Percentiles rank a stretch among this genome's conserved stretches.
These are phyloP conservation scores for Paraleonurus japonicus DNA, from an alignment of 257 asterid genomes.

Conservation along the genomic window DNA sequence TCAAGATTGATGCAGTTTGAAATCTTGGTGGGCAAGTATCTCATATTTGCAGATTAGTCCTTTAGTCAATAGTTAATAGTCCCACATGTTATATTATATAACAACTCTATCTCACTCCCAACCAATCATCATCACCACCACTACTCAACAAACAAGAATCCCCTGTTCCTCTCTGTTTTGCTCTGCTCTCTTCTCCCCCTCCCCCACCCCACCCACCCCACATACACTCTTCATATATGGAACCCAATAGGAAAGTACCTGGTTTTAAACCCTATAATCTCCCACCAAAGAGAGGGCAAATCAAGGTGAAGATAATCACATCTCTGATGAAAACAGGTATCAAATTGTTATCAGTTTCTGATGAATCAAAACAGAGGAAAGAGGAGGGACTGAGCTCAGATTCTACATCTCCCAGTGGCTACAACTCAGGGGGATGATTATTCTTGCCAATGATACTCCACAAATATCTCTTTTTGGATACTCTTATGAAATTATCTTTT, in stretches of 20 bases:
- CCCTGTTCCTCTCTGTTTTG: not conserved
- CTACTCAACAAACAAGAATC: not conserved
- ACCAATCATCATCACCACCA: too few relatives aligned
- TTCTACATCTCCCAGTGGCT: not conserved
- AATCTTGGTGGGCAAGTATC: conserved; percentile 28
- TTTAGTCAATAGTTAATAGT: not conserved
- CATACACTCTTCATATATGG: conserved; percentile 14
- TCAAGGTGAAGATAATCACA: conserved; percentile 29
- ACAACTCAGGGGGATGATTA: conserved; percentile 17
- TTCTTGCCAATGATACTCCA: not conserved
- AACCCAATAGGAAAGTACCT: not conserved
- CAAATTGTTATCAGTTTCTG: not conserved
- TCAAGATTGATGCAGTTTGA: not conserved
- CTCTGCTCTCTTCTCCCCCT: not conserved
- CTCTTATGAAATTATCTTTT: not conserved
- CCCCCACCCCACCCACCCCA: too few relatives aligned
- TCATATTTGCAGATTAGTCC: conserved; percentile 16
- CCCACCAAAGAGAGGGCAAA: conserved; percentile 34
- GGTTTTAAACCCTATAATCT: not conserved
- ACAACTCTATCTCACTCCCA: not conserved
- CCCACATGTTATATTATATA: not conserved
- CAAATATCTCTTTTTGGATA: not conserved
- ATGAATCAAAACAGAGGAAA: not conserved
- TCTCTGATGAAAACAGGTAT: conserved; percentile 17
- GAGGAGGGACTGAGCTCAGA: conserved; percentile 1